phyloP scores from a whole-genome alignment of 2,329 filamentous ascomycete genomes.

The Hypoxylon sp. region DNA sequence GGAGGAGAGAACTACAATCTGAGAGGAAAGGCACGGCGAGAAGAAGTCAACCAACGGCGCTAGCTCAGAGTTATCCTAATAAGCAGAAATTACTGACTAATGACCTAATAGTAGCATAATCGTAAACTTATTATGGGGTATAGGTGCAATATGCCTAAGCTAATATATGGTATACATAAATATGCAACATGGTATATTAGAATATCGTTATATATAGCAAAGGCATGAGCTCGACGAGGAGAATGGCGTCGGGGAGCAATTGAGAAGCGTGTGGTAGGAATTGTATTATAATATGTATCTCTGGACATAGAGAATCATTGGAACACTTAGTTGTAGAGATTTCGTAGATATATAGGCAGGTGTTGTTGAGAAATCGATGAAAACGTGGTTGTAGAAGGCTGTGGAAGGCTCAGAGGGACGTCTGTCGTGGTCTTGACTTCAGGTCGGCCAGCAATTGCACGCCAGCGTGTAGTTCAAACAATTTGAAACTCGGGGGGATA shows the following conservation, averaged over 20 bases:
- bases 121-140: neutral
- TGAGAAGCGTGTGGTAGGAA: neutral
- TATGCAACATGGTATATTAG: constrained; percentile 1
- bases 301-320: neutral
- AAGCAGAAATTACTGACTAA: constrained; percentile 11
- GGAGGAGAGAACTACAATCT: constrained; percentile 3
- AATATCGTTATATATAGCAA: constrained; percentile 28
- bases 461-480: constrained; percentile 6
- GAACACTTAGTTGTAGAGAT: neutral
- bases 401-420: constrained; percentile 17
- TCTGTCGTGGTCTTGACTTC: constrained; percentile 10
- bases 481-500: neutral
- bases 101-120: constrained; percentile 8
- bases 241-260: constrained; percentile 18
- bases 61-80: constrained; percentile 17
- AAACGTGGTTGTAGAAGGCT: constrained; percentile 13
- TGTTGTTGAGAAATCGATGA: constrained; percentile 30
- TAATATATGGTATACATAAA: constrained; percentile 15
- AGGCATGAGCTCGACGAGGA: constrained; percentile 33
- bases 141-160: constrained; percentile 14
- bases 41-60: neutral
- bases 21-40: neutral
- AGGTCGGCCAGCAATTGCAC: neutral
- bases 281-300: neutral
- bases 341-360: neutral